Evolutionary conservation across 2,329 filamentous ascomycete genomes (phyloP).

Genomic region (Talaromyces atroroseus): DNA sequence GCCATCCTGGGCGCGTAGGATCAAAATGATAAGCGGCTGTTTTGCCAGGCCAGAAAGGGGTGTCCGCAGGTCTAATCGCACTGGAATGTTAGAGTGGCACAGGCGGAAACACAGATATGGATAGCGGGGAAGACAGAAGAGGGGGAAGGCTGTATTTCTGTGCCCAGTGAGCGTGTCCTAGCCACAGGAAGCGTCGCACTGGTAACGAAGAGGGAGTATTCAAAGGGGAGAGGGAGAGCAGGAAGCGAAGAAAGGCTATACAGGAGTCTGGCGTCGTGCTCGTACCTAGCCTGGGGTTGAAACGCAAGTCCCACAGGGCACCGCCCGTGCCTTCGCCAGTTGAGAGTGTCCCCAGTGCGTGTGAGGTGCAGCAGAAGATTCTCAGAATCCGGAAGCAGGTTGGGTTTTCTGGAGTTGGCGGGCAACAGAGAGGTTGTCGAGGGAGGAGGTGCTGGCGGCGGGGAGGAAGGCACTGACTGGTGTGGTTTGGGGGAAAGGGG

Average conservation of each 20-base stretch:
- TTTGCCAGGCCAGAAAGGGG: slow-evolving; percentile 1
- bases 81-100: slow-evolving; percentile 7
- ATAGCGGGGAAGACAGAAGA: not conserved
- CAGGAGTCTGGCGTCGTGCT: not conserved
- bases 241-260: not conserved
- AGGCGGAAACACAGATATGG: not conserved
- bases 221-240: not conserved
- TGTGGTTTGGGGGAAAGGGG: slow-evolving; percentile 13
- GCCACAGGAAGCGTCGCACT: not conserved
- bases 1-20: slow-evolving; percentile 20
- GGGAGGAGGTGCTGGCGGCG: not conserved
- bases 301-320: slow-evolving; percentile 11
- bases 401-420: not conserved
- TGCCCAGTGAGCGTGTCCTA: not conserved
- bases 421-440: not conserved
- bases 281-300: slow-evolving; percentile 11
- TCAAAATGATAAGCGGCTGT: not conserved
- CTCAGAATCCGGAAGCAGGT: not conserved
- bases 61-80: slow-evolving; percentile 5
- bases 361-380: not conserved
- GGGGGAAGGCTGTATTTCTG: not conserved
- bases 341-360: slow-evolving; percentile 14
- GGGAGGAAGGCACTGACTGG: not conserved
- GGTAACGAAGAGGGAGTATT: not conserved
- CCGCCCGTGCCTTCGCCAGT: slow-evolving; percentile 5